Evolutionary conservation across 2,329 filamentous ascomycete species (phyloP), one percentile per base, ranked within the genome.

Genomic region (Colletotrichum karsti): DNA sequence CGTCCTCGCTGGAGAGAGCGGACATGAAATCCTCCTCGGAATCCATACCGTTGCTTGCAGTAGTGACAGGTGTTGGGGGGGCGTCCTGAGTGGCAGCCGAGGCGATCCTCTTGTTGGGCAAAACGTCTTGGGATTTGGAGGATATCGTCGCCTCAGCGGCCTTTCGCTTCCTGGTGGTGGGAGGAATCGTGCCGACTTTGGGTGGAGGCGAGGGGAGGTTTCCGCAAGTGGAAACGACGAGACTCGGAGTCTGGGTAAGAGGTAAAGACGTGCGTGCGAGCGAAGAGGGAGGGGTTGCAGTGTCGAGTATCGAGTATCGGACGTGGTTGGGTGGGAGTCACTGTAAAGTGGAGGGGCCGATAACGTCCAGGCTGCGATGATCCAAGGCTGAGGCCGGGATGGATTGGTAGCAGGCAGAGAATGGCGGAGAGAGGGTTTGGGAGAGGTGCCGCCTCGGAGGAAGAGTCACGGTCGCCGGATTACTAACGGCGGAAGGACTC

Each of bases 11-110:
- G 44, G 93, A 95, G 74, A 91, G 86, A 76, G 91, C 90, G 74
- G 93, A 97, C 88, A 96, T 92, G 80, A 95, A 95, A 69, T 98
- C 95, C 76, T 98, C 94, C 74, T 98, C 95, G 8, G 95, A 98
- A 83, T 97, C 94, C 95, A 98, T 98, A 71, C 84, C 88, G 79
- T 83, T 83, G 57, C 82, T 85, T 22, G 77, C 76, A n/a, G 79
- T 82, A 54, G 88, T 90, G 67, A 87, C 79, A 28, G 88, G 87
- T 5, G 88, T 88, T 15, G 87, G 87, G 22, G 90, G 89, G 48
- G 73, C 70, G 66, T 69, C 57, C 50, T 73, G 70, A 39, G 71
- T 68, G 78, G 82, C 81, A 74, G 83, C 84, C 82, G 87, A 87
- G 84, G 85, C 84, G 77, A 84, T 78, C 81, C 83, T 87, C 83